Conservation (phyloP, 306 rosid genomes). For the Malus sylvestris region DNA sequence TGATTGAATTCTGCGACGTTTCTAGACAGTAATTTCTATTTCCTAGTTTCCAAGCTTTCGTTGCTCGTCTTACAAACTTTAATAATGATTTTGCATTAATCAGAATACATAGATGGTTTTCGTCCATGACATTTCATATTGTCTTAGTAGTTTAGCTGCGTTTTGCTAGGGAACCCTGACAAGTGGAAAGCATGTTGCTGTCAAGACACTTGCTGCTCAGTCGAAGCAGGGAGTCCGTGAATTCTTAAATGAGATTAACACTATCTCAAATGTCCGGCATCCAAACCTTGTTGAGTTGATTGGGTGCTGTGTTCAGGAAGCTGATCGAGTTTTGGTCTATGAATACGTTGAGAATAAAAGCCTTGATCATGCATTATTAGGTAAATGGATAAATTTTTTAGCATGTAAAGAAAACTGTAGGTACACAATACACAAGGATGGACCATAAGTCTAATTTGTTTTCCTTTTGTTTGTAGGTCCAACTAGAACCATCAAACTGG, state of each 20-base stretch:
- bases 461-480: constrained; percentile 37
- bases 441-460: neutral
- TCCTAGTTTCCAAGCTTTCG: neutral
- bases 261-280: constrained; percentile 75
- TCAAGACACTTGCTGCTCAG: constrained; percentile 75
- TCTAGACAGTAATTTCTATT: neutral
- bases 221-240: constrained; percentile 89
- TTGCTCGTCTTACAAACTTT: neutral
- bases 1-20: neutral
- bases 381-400: constrained; percentile 30
- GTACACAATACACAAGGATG: neutral
- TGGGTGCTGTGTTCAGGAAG: constrained; percentile 74
- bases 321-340: constrained; percentile 68
- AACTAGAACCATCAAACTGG: constrained; percentile 34
- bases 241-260: constrained; percentile 69
- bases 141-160: constrained; percentile 3
- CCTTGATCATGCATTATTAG: constrained; percentile 64
- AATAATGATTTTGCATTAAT: neutral
- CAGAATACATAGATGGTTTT: neutral
- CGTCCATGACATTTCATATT: neutral
- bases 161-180: constrained; percentile 65
- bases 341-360: constrained; percentile 76
- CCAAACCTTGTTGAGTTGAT: constrained; percentile 83
- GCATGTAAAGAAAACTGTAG: constrained; percentile 8
- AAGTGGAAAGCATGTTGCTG: constrained; percentile 61